Percentiles rank a stretch among this genome's conserved stretches.
Conservation (phyloP, 2,329 filamentous ascomycete genomes). For the Sarocladiaceae sp. region DNA sequence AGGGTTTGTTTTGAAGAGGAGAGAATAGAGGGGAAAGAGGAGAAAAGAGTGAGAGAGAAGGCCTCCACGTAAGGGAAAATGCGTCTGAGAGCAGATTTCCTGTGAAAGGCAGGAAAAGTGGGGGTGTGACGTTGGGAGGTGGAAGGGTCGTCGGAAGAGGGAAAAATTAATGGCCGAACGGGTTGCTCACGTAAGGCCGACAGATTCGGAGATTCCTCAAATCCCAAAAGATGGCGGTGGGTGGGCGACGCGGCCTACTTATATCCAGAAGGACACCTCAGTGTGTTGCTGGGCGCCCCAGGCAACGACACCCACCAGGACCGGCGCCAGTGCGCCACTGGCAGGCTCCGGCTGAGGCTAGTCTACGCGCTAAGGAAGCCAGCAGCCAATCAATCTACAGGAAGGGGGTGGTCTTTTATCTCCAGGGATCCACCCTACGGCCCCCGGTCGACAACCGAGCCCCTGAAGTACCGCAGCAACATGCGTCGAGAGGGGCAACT, state of each 20-base stretch:
- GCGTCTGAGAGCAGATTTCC: conserved; percentile 7
- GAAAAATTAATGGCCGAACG: conserved; percentile 38
- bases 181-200: conserved; percentile 47
- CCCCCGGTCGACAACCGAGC: conserved; percentile 24
- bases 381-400: conserved; percentile 33
- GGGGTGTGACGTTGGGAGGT: conserved; percentile 28
- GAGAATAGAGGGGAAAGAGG: conserved; percentile 14
- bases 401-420: conserved; percentile 31
- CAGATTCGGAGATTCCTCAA: conserved; percentile 50
- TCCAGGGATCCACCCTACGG: conserved; percentile 29
- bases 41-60: neutral
- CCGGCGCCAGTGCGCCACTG: conserved; percentile 36
- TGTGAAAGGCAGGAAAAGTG: conserved; percentile 16
- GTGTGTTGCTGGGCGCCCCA: conserved; percentile 33
- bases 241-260: conserved; percentile 51
- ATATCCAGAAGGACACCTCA: conserved; percentile 44
- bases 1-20: conserved; percentile 2
- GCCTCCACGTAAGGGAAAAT: conserved; percentile 16
- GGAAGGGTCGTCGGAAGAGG: conserved; percentile 11
- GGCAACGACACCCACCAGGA: conserved; percentile 40
- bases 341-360: conserved; percentile 34
- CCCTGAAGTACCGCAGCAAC: conserved; percentile 37
- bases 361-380: conserved; percentile 26
- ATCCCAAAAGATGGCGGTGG: conserved; percentile 31
- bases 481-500: conserved; percentile 13